Evolutionary conservation across 306 rosid genomes (phyloP).

Genomic region (Vicia sativa): DNA sequence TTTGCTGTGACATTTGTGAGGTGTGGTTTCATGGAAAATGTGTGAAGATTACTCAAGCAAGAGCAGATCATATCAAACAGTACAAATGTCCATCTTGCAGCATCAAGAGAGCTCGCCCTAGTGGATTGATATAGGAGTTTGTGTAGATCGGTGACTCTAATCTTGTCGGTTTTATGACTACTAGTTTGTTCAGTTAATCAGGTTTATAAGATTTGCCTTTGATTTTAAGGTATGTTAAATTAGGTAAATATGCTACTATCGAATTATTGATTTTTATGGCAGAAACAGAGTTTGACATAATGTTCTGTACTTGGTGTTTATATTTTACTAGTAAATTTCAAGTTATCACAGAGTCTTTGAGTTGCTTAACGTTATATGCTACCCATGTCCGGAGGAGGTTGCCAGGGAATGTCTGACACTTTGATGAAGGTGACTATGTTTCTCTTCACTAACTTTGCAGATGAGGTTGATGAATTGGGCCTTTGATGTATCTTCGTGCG

Average conservation of each 20-base stretch:
- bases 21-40: conserved; percentile 96
- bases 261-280: conserved; percentile 37
- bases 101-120: conserved; percentile 79
- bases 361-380: no score
- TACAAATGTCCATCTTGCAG: conserved; percentile 97
- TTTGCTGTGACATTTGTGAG: conserved; percentile 89
- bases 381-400: no score
- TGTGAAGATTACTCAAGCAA: conserved; percentile 82
- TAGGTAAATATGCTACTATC: conserved; percentile 36
- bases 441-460: no score
- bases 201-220: conserved; percentile 40
- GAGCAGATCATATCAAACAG: conserved; percentile 86
- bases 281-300: conserved; percentile 26
- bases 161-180: conserved; percentile 42
- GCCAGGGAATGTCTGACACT: no score
- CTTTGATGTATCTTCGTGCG: no score
- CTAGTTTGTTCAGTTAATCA: conserved; percentile 53
- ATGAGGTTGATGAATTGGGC: no score
- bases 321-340: conserved; percentile 24
- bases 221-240: conserved; percentile 44
- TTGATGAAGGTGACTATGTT: no score
- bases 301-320: conserved; percentile 24
- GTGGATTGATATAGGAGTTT: conserved; percentile 28
- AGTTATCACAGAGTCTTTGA: neutral
- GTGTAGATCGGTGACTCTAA: conserved; percentile 11